A percentile compares a stretch with the other conserved stretches of the same genome.
phyloP scores from a whole-genome alignment of 225 moss, liverwort and hornwort genomes.

The Marchantia polymorpha region DNA sequence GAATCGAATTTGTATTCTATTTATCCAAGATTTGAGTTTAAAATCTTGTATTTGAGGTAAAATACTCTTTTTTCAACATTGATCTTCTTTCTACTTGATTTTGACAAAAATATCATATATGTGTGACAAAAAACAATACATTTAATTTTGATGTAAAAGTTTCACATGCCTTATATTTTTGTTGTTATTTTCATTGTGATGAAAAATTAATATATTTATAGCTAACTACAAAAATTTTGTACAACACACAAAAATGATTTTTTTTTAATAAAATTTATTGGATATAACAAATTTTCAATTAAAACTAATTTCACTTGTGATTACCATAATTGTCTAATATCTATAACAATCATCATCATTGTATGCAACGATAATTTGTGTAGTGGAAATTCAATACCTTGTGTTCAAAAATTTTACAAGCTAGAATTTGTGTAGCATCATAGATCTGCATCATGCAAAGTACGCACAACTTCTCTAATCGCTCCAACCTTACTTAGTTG shows the following conservation, averaged over 20 bases:
- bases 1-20: not conserved
- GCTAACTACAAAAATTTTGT: not conserved
- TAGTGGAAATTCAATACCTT: not conserved
- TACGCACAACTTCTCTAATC: constrained; percentile 73
- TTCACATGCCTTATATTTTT: not conserved
- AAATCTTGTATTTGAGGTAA: not conserved
- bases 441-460: constrained; percentile 66
- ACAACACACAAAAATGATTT: not conserved
- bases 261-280: not conserved
- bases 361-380: not conserved
- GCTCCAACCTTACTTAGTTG: constrained; percentile 69
- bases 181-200: not conserved
- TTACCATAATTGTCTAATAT: not conserved
- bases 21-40: not conserved
- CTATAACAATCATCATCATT: not conserved
- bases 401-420: not conserved
- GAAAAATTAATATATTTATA: not conserved
- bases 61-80: not conserved
- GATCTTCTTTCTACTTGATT: not conserved
- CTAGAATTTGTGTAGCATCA: constrained; percentile 31
- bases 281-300: not conserved
- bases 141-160: not conserved
- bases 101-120: too few relatives aligned
- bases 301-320: not conserved
- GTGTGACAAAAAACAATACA: not conserved